Evolutionary conservation across 75 land plant genomes (phyloP).

Genomic region (Cryptomeria japonica): DNA sequence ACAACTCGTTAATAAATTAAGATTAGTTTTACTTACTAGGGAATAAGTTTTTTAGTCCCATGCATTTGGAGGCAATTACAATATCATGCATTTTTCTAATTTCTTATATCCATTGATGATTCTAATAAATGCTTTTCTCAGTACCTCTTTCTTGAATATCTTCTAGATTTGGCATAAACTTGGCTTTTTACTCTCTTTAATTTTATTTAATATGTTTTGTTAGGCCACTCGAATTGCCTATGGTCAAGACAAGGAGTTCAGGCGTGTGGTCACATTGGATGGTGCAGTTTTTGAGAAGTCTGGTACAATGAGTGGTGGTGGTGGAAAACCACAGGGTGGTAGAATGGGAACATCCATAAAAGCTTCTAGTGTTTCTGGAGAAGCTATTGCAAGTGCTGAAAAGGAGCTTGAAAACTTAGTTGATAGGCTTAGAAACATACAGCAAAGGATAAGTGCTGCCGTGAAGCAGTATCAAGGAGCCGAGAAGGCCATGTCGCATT

Average conservation of each 20-base stretch:
- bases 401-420: constrained; percentile 61
- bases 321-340: constrained; percentile 90
- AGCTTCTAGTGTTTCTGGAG: constrained; percentile 70
- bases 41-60: not conserved
- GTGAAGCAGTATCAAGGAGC: constrained; percentile 57
- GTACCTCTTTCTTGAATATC: not conserved
- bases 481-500: constrained; percentile 48
- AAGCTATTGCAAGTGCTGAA: constrained; percentile 71
- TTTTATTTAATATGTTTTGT: not conserved
- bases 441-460: constrained; percentile 52
- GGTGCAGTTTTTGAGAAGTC: constrained; percentile 95
- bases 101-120: not conserved
- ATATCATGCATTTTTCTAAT: not conserved
- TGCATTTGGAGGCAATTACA: not conserved
- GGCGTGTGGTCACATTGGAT: constrained; percentile 89
- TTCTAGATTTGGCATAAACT: constrained; percentile 10
- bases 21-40: not conserved
- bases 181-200: not conserved
- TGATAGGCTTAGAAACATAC: constrained; percentile 44
- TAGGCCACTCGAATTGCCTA: constrained; percentile 96
- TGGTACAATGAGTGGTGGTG: constrained; percentile 99
- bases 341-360: constrained; percentile 91
- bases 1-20: not conserved
- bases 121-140: not conserved
- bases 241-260: constrained; percentile 70